A percentile compares a stretch with the other conserved stretches of the same genome.
Conservation (phyloP, 2,329 filamentous ascomycete genomes). For the Talaromyces sp. region DNA sequence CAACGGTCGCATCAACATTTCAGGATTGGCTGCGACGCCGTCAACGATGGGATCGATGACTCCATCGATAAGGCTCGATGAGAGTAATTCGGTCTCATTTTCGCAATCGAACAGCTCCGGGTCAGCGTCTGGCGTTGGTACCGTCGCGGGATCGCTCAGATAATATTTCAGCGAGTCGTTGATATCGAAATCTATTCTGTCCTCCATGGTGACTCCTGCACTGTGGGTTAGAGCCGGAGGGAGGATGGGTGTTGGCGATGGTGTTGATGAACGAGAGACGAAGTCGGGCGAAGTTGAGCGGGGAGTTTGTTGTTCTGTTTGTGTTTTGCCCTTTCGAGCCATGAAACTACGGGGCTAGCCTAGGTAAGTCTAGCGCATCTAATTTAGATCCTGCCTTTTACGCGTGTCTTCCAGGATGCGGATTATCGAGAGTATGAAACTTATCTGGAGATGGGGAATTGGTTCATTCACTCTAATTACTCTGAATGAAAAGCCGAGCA, state of each 20-base stretch:
- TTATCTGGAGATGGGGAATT: not conserved
- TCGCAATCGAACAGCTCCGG: conserved; percentile 83
- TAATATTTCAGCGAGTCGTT: conserved; percentile 96
- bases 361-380: not conserved
- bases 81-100: conserved; percentile 80
- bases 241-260: conserved; percentile 14
- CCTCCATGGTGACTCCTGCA: conserved; percentile 55
- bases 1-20: conserved; percentile 73
- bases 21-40: conserved; percentile 84
- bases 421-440: not conserved
- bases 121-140: conserved; percentile 83
- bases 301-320: conserved; percentile 23
- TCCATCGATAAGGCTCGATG: conserved; percentile 72
- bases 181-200: conserved; percentile 78
- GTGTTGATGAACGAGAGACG: not conserved
- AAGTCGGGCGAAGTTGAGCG: conserved; percentile 7
- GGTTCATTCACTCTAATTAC: too few species aligned
- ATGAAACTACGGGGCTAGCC: conserved; percentile 4
- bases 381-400: not conserved
- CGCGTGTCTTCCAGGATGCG: not conserved
- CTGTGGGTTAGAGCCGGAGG: conserved; percentile 16
- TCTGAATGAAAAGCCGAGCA: too few species aligned
- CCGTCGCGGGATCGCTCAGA: conserved; percentile 82
- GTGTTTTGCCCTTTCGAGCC: conserved; percentile 29
- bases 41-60: conserved; percentile 91